Percentiles rank a stretch among this genome's conserved stretches.
Conservation (phyloP, 1,139 yeast species). For the Ogataea hybrid region DNA sequence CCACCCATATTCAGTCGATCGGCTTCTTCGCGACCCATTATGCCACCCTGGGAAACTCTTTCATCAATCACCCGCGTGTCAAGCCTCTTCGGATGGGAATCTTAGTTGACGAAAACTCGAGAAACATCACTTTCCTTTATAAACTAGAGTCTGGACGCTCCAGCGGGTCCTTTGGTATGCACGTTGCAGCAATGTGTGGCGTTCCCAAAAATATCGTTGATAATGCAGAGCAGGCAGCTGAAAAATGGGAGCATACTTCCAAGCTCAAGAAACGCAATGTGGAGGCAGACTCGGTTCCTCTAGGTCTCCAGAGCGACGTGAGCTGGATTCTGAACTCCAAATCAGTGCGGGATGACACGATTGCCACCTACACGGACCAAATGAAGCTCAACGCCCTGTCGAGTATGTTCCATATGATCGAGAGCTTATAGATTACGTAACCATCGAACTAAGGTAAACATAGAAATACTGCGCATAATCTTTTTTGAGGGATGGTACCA, state of each 20-base stretch:
- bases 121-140: slow-evolving; percentile 86
- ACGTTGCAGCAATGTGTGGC: slow-evolving; percentile 99
- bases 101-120: slow-evolving; percentile 70
- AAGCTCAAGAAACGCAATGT: slow-evolving; percentile 47
- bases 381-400: slow-evolving; percentile 46
- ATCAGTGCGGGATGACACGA: slow-evolving; percentile 42
- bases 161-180: slow-evolving; percentile 97
- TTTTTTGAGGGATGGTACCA: slow-evolving; percentile 4
- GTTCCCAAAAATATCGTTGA: slow-evolving; percentile 68
- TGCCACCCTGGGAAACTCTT: slow-evolving; percentile 77
- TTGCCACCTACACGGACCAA: slow-evolving; percentile 45
- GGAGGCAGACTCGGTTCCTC: slow-evolving; percentile 43
- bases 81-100: slow-evolving; percentile 88
- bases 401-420: slow-evolving; percentile 54
- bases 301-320: slow-evolving; percentile 82
- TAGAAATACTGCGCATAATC: background rate
- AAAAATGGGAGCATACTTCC: slow-evolving; percentile 79
- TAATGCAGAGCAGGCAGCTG: slow-evolving; percentile 82
- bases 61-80: slow-evolving; percentile 74
- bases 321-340: slow-evolving; percentile 42
- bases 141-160: slow-evolving; percentile 85
- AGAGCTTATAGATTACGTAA: slow-evolving; percentile 23
- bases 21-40: slow-evolving; percentile 98
- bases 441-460: background rate
- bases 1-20: slow-evolving; percentile 84